Evolutionary conservation across 2,329 filamentous ascomycete species (phyloP).

Genomic region (Aureobasidium zeae): DNA sequence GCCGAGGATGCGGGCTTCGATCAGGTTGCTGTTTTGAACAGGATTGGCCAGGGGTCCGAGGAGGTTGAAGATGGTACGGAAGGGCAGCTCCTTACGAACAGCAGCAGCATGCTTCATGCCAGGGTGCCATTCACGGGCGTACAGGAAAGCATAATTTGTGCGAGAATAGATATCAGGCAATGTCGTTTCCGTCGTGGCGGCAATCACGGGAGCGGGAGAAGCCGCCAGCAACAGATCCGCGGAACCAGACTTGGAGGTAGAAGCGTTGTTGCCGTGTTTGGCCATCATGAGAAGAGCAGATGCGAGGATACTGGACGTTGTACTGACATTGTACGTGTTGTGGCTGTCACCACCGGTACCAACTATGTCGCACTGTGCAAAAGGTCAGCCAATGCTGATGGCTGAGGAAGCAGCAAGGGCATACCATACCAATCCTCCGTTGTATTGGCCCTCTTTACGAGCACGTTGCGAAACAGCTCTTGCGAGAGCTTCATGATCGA

Average conservation of each 20-base stretch:
- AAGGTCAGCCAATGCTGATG: neutral
- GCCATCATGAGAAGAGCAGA: constrained; percentile 76
- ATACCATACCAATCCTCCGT: constrained; percentile 66
- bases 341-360: constrained; percentile 94
- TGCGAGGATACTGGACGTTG: constrained; percentile 84
- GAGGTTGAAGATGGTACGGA: constrained; percentile 96
- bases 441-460: constrained; percentile 62
- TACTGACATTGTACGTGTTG: constrained; percentile 97
- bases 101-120: constrained; percentile 85
- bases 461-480: constrained; percentile 52
- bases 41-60: constrained; percentile 89
- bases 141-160: constrained; percentile 91
- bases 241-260: constrained; percentile 89
- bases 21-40: constrained; percentile 56
- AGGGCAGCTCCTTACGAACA: constrained; percentile 78
- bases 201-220: constrained; percentile 64
- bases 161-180: constrained; percentile 63
- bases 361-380: constrained; percentile 71
- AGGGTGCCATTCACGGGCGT: constrained; percentile 91
- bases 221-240: constrained; percentile 74
- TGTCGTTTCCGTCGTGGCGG: constrained; percentile 61
- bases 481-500: constrained; percentile 56
- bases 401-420: neutral
- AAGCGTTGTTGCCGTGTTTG: constrained; percentile 94
- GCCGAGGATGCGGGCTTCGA: constrained; percentile 89